Evolutionary conservation across 768 basidiomycete species (phyloP).

Genomic region (Tulasnella sp.): DNA sequence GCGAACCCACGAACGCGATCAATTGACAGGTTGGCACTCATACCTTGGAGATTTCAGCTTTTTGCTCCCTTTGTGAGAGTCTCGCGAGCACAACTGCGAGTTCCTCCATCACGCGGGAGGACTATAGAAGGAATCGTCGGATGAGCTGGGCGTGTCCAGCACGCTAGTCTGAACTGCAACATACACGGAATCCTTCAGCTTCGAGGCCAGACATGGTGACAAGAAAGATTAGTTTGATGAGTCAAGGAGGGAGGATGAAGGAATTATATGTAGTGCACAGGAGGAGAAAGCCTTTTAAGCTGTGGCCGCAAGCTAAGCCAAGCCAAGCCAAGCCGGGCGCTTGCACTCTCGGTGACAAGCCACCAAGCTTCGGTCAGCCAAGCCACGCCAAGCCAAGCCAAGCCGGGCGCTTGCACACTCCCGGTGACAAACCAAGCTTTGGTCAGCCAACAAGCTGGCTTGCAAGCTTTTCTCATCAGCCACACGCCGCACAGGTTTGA

Average conservation of each 20-base stretch:
- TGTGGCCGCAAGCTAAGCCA: too few species aligned
- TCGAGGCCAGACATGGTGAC: constrained; percentile 58
- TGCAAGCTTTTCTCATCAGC: too few species aligned
- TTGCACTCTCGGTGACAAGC: too few species aligned
- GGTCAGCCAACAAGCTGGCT: too few species aligned
- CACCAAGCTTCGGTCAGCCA: too few species aligned
- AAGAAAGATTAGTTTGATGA: not conserved
- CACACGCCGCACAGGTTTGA: too few species aligned
- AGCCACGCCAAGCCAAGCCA: too few species aligned
- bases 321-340: too few species aligned
- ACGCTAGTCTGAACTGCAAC: not conserved
- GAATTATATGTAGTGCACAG: not conserved
- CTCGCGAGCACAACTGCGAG: constrained; percentile 43
- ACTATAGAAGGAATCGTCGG: constrained; percentile 31
- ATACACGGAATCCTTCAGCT: constrained; percentile 63
- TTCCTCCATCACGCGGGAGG: constrained; percentile 52
- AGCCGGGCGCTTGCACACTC: too few species aligned
- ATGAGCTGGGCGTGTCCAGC: not conserved
- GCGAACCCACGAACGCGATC: not conserved
- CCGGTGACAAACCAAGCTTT: too few species aligned
- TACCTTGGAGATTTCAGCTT: constrained; percentile 38
- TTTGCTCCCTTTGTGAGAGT: constrained; percentile 51
- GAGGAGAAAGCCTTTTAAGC: not conserved
- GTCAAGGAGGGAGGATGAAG: not conserved
- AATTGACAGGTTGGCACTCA: not conserved